These are phyloP conservation scores for Cladosporium austrohemisphaericum DNA, from an alignment of 2,329 filamentous ascomycete genomes.

Conservation along the genomic window DNA sequence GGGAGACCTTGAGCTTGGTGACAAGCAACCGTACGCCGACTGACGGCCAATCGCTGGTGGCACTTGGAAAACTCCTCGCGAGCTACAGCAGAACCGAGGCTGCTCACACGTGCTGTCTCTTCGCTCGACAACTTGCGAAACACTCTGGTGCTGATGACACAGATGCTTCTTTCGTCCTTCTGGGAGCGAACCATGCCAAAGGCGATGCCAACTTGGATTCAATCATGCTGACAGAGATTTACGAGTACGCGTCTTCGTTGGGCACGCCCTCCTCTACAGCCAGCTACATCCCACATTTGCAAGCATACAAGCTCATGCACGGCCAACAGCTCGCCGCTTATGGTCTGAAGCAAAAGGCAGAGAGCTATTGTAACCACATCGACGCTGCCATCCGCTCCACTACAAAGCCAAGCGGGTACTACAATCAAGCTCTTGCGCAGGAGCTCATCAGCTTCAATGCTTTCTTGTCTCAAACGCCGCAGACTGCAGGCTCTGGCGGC, in stretches of 20 bases:
- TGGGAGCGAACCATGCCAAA: constrained; percentile 83
- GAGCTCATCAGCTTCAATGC: constrained; percentile 79
- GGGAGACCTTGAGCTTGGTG: constrained; percentile 80
- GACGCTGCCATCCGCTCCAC: constrained; percentile 70
- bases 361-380: constrained; percentile 89
- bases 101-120: constrained; percentile 89
- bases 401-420: constrained; percentile 81
- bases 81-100: constrained; percentile 87
- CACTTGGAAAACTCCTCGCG: constrained; percentile 75
- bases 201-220: constrained; percentile 72
- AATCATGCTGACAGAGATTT: constrained; percentile 91
- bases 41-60: constrained; percentile 72
- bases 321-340: constrained; percentile 79
- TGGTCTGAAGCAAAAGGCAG: constrained; percentile 75
- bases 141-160: constrained; percentile 83
- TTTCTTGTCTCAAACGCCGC: constrained; percentile 79
- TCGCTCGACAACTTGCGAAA: constrained; percentile 66
- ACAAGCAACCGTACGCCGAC: constrained; percentile 81
- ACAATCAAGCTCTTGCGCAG: constrained; percentile 69
- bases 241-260: constrained; percentile 82
- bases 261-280: constrained; percentile 44
- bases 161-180: constrained; percentile 71
- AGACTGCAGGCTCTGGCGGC: constrained; percentile 53
- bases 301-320: constrained; percentile 87
- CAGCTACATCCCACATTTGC: constrained; percentile 68